Conservation (phyloP, 2,329 filamentous ascomycete genomes). For the Cladosporium sp. region DNA sequence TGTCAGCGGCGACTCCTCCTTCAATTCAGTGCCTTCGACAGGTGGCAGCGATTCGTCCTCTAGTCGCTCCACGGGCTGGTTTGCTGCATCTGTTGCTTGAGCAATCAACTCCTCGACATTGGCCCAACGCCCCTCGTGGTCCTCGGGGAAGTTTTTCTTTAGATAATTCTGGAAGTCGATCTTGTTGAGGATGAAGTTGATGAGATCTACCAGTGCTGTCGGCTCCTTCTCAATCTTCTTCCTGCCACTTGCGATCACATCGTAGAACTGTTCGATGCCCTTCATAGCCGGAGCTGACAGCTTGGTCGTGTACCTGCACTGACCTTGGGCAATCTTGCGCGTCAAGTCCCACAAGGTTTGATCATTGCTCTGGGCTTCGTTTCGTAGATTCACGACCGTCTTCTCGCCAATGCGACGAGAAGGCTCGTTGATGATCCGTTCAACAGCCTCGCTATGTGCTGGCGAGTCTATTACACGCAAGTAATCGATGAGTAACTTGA, state of each 20-base stretch:
- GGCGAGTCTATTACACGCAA: conserved; percentile 82
- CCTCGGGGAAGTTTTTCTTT: conserved; percentile 68
- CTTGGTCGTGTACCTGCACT: conserved; percentile 54
- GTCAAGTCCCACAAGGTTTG: conserved; percentile 77
- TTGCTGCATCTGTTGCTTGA: conserved; percentile 71
- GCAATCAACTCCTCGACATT: conserved; percentile 87
- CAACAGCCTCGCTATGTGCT: conserved; percentile 81
- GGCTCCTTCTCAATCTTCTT: conserved; percentile 55
- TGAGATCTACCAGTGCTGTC: conserved; percentile 48
- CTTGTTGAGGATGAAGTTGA: conserved; percentile 62
- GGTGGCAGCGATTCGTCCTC: conserved; percentile 60
- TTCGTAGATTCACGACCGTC: conserved; percentile 72
- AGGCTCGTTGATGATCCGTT: conserved; percentile 82
- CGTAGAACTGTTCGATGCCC: conserved; percentile 60
- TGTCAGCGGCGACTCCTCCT: conserved; percentile 67
- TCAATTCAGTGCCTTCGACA: conserved; percentile 62
- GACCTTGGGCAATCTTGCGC: conserved; percentile 58
- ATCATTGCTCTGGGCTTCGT: conserved; percentile 72
- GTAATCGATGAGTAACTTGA: conserved; percentile 87
- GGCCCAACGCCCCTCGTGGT: conserved; percentile 77
- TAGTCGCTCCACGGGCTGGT: conserved; percentile 27
- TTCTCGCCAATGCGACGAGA: conserved; percentile 77
- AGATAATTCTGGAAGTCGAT: conserved; percentile 75
- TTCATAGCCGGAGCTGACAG: conserved; percentile 58
- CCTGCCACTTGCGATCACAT: conserved; percentile 60